A percentile compares a stretch with the other conserved stretches of the same genome.
These are phyloP conservation scores for Pyrenophora graminea DNA, from an alignment of 2,329 filamentous ascomycete species.

Conservation along the genomic window DNA sequence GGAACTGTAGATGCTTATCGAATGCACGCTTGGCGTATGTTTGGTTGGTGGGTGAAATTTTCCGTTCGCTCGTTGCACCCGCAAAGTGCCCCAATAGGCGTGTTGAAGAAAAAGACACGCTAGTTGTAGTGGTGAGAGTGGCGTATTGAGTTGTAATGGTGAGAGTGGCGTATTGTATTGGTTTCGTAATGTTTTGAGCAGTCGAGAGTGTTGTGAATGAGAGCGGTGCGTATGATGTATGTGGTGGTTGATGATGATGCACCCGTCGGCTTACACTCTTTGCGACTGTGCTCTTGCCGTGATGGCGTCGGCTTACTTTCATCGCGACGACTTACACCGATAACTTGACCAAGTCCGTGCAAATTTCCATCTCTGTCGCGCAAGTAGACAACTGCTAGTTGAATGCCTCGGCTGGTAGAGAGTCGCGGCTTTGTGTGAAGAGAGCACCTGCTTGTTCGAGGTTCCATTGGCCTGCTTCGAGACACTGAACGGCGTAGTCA, in stretches of 20 bases:
- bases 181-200: background rate
- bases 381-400: constrained; percentile 19
- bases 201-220: too few relatives aligned
- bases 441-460: constrained; percentile 73
- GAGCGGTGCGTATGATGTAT: background rate
- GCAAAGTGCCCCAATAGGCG: too few relatives aligned
- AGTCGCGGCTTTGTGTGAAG: constrained; percentile 74
- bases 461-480: constrained; percentile 80
- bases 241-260: too few relatives aligned
- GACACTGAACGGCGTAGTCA: constrained; percentile 78
- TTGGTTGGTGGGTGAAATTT: too few relatives aligned
- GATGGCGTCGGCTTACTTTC: background rate
- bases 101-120: too few relatives aligned
- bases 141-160: background rate
- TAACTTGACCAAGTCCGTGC: too few relatives aligned
- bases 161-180: background rate
- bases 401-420: constrained; percentile 51
- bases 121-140: too few relatives aligned
- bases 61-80: too few relatives aligned
- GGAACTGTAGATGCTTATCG: too few relatives aligned
- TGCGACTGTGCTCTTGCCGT: background rate
- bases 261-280: background rate
- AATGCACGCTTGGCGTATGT: too few relatives aligned
- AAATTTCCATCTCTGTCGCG: background rate
- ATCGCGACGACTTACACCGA: background rate